Evolutionary conservation across 1,139 yeast species (phyloP), one percentile per base, ranked within the genome.

Genomic region (Geotrichum cucujoidarum): DNA sequence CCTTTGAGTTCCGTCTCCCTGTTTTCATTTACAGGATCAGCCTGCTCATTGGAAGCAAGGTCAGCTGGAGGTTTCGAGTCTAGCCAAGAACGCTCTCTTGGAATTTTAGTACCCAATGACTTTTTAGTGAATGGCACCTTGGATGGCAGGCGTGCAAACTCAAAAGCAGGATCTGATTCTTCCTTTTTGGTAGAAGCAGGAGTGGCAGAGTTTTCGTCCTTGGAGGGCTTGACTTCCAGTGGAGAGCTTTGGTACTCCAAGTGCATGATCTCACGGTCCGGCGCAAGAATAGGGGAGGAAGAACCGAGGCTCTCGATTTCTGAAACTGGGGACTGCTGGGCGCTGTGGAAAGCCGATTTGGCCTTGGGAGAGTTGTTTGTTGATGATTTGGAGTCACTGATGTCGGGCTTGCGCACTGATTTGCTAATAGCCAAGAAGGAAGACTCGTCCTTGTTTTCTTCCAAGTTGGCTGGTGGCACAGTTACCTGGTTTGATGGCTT

Each of bases 111-210:
- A 11, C 47, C 50, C 11, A 42, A n/a, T 3, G 70, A 65, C 46
- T 67, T 70, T 29, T 71, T 68, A 0, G 72, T 68, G 32, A 73
- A 55, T 0, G 77, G 77, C 29, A 68, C 75, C 51, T 74, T 63
- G 6, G 69, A 67, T 0, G 78, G 78, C 40, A 74, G 58, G 18
- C 72, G 63, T 1, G 75, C 74, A 61, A 73, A 73, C 8, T 73
- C 62, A 62, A 69, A 63, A 13, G 43, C 30, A 30, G 62, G 51
- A 22, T 53, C 50, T 30, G 53, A 42, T 33, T 51, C 53, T 41
- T 60, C 61, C 2, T 57, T 60, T 29, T 53, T 57, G 18, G 53
- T 32, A 20, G 62, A 53, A n/a, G 34, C 31, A 21, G 43, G 37
- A 4, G 43, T 31, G 6, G 27, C 10, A 6, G 6, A 6, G 27